Evolutionary conservation across 305 asterid genomes (phyloP).

Genomic region (Rubia tinctorum): DNA sequence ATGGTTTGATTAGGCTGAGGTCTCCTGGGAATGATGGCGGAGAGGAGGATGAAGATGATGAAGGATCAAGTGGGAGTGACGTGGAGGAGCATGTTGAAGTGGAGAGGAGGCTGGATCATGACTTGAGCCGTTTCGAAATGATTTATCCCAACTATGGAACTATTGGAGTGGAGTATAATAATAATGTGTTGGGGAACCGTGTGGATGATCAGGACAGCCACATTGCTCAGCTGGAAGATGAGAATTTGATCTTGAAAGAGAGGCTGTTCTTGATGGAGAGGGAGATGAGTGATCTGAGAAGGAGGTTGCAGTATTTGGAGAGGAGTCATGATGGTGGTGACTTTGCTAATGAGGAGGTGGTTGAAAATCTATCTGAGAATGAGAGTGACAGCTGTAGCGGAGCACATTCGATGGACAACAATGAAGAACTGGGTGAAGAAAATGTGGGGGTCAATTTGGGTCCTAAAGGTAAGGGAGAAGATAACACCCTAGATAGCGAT

Average conservation of each 20-base stretch:
- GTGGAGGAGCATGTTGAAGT: constrained; percentile 93
- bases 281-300: constrained; percentile 71
- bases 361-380: constrained; percentile 60
- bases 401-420: constrained; percentile 44
- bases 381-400: constrained; percentile 61
- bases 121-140: constrained; percentile 91
- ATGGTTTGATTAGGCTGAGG: constrained; percentile 74
- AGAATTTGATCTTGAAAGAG: constrained; percentile 75
- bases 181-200: constrained; percentile 66
- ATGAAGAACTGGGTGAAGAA: constrained; percentile 39
- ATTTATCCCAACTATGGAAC: constrained; percentile 50
- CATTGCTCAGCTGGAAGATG: constrained; percentile 81
- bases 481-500: neutral
- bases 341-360: constrained; percentile 52
- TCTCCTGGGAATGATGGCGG: constrained; percentile 62
- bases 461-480: constrained; percentile 24
- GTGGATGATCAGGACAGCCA: constrained; percentile 86
- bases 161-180: constrained; percentile 44
- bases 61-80: constrained; percentile 82
- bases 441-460: constrained; percentile 27
- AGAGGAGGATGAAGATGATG: constrained; percentile 72
- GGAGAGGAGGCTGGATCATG: constrained; percentile 87
- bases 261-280: constrained; percentile 84
- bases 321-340: constrained; percentile 40
- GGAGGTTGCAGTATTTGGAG: constrained; percentile 67